Percentiles rank a stretch among this genome's conserved stretches.
Conservation (phyloP, 257 asterid genomes). For the Cruciata laevipes region DNA sequence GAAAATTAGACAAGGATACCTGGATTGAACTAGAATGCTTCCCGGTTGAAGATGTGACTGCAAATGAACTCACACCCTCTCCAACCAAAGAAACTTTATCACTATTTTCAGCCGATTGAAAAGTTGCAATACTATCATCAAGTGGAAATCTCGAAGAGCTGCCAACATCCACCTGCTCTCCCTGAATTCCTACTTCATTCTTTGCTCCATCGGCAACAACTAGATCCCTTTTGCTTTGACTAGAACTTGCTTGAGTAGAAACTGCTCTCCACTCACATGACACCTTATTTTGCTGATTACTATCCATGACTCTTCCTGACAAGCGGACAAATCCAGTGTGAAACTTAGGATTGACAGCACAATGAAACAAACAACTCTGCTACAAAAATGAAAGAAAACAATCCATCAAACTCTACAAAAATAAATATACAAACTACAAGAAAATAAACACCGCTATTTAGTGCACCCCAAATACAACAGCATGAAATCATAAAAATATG, state of each 20-base stretch:
- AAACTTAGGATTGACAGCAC: conserved; percentile 28
- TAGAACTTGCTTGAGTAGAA: conserved; percentile 38
- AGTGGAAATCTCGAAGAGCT: conserved; percentile 24
- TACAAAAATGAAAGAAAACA: not conserved
- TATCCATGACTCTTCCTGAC: conserved; percentile 19
- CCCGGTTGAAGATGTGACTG: conserved; percentile 10
- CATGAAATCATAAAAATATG: not conserved
- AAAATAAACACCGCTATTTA: too few species aligned
- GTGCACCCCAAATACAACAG: not conserved
- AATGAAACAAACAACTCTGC: conserved; percentile 24
- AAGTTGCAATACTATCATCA: conserved; percentile 20
- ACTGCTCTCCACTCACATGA: conserved; percentile 51
- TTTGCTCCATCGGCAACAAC: conserved; percentile 24
- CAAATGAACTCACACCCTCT: conserved; percentile 22
- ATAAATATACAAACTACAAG: not conserved
- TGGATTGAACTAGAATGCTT: conserved; percentile 42
- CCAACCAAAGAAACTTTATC: conserved; percentile 21
- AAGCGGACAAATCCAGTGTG: conserved; percentile 30
- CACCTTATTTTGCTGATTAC: conserved; percentile 24
- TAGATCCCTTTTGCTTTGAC: conserved; percentile 25
- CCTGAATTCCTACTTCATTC: conserved; percentile 22
- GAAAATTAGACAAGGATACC: conserved; percentile 22
- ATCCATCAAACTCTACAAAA: not conserved
- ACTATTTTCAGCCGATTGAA: conserved; percentile 2
- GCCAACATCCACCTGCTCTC: conserved; percentile 20